Conservation (phyloP, 1,139 yeast genomes). For the Pichia sp. region DNA sequence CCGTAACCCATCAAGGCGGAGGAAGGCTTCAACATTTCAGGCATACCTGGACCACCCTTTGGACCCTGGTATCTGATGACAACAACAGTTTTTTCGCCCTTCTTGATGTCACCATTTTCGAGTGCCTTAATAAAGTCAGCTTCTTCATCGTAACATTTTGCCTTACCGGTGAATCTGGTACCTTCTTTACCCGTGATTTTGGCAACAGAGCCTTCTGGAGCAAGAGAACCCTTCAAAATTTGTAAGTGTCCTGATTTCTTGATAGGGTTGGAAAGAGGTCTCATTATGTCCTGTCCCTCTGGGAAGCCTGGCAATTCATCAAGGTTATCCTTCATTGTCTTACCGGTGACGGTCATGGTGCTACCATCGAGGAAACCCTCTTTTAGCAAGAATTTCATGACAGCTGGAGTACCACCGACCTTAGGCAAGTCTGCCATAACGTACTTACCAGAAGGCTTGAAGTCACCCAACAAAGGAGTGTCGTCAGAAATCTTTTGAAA, state of each 20-base stretch:
- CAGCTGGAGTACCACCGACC: constrained; percentile 96
- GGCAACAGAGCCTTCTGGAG: constrained; percentile 97
- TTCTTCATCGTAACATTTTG: constrained; percentile 87
- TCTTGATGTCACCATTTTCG: constrained; percentile 89
- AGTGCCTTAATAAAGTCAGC: constrained; percentile 76
- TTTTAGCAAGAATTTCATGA: constrained; percentile 76
- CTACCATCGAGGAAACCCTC: constrained; percentile 86
- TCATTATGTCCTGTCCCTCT: constrained; percentile 74
- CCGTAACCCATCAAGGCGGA: constrained; percentile 98
- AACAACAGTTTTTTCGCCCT: constrained; percentile 96
- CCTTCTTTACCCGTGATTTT: constrained; percentile 99
- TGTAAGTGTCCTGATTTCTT: constrained; percentile 91
- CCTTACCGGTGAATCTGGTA: constrained; percentile 86
- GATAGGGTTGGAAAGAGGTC: constrained; percentile 73
- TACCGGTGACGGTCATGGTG: constrained; percentile 86
- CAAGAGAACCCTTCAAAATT: constrained; percentile 85
- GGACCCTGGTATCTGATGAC: constrained; percentile 98
- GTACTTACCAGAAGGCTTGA: constrained; percentile 95
- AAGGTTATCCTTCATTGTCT: constrained; percentile 82
- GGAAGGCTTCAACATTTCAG: constrained; percentile 98
- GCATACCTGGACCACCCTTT: constrained; percentile 99
- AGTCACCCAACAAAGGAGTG: constrained; percentile 92
- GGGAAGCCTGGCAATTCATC: constrained; percentile 61
- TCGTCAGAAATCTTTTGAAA: constrained; percentile 89
- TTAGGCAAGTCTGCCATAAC: constrained; percentile 94